phyloP scores from a whole-genome alignment of 192 early-diverging fungal species.

The Coemansia reversa region DNA sequence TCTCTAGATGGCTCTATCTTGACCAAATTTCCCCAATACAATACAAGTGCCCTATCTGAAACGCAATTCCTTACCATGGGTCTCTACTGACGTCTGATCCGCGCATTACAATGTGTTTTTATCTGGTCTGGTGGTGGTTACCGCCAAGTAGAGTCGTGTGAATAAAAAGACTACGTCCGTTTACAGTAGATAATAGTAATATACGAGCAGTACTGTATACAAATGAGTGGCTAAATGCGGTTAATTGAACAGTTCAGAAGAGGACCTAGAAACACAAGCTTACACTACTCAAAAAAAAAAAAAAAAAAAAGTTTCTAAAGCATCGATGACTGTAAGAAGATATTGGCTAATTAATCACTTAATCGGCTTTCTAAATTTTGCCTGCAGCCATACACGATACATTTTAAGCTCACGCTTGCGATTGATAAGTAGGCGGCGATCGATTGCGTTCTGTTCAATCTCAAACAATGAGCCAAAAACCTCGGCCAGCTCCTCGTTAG shows the following conservation, averaged over 20 bases:
- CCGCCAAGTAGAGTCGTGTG: not conserved
- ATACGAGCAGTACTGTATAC: not conserved
- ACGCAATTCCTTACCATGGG: conserved; percentile 42
- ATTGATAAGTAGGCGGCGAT: conserved; percentile 91
- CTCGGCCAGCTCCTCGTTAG: conserved; percentile 52
- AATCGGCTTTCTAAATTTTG: conserved; percentile 85
- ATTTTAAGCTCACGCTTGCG: conserved; percentile 89
- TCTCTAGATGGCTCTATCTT: not conserved
- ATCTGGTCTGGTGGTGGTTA: not conserved
- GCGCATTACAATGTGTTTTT: conserved; percentile 29
- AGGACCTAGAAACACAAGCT: not conserved
- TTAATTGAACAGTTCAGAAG: not conserved
- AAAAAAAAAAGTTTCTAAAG: conserved; percentile 8
- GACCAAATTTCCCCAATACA: not conserved
- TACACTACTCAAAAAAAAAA: not conserved
- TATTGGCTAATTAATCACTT: conserved; percentile 14
- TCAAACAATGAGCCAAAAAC: conserved; percentile 60
- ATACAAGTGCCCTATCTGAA: not conserved
- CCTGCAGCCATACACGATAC: conserved; percentile 97
- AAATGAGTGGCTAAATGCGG: not conserved
- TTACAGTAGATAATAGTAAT: not conserved
- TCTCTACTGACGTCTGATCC: conserved; percentile 54
- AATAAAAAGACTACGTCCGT: not conserved
- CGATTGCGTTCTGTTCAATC: conserved; percentile 88
- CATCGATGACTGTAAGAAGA: conserved; percentile 10